Percentiles rank a stretch among this genome's conserved stretches.
These are phyloP conservation scores for Pelargonium citronellum DNA, from an alignment of 441 rosid species.

Conservation along the genomic window DNA sequence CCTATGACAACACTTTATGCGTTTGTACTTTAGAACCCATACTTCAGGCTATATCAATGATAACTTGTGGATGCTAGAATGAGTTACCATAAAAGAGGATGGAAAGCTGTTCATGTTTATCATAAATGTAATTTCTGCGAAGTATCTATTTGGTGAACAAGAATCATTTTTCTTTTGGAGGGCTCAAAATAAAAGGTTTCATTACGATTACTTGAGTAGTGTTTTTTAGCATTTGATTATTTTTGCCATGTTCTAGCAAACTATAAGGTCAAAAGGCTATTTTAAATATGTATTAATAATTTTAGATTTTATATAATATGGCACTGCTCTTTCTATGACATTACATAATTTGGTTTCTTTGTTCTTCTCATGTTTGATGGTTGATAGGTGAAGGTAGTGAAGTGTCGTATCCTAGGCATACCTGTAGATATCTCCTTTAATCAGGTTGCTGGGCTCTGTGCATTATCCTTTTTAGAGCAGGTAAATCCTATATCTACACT, in stretches of 20 bases:
- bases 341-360: not conserved
- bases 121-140: not conserved
- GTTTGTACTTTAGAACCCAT: conserved; percentile 1
- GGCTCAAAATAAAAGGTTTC: not conserved
- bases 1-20: not conserved
- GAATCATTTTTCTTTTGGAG: not conserved
- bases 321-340: not conserved
- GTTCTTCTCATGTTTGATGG: not conserved
- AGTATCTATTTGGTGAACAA: conserved; percentile 4
- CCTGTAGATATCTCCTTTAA: conserved; percentile 60
- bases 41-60: not conserved
- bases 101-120: not conserved
- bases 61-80: not conserved
- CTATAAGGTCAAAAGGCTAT: not conserved
- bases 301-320: not conserved
- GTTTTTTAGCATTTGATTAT: not conserved
- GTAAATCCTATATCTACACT: conserved; percentile 22
- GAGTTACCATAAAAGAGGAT: not conserved
- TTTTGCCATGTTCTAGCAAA: not conserved
- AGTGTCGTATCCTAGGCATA: conserved; percentile 46
- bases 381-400: conserved; percentile 54
- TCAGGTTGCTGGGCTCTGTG: conserved; percentile 47
- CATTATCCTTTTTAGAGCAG: conserved; percentile 59
- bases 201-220: not conserved
- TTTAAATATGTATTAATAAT: not conserved